Percentiles rank a stretch among this genome's conserved stretches.
Conservation (phyloP, 2,329 filamentous ascomycete species). For the Aspergillus niger region DNA sequence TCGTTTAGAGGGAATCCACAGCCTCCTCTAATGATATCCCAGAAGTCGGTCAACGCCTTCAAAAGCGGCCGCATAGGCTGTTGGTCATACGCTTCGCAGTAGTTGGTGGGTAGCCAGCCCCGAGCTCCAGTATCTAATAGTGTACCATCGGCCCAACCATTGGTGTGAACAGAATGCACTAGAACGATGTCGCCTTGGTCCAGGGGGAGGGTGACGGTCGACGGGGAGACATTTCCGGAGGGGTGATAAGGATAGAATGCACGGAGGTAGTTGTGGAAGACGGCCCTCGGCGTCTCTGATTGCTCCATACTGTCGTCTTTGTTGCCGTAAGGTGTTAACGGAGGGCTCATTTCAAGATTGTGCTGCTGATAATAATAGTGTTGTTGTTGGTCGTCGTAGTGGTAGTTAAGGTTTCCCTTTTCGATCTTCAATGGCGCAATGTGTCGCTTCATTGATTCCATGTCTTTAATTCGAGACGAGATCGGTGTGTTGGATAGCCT, state of each 20-base stretch:
- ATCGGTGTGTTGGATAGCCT: constrained; percentile 2
- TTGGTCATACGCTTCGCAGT: constrained; percentile 93
- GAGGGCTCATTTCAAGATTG: constrained; percentile 69
- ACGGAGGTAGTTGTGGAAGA: constrained; percentile 92
- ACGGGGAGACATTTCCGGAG: constrained; percentile 72
- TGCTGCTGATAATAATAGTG: constrained; percentile 30
- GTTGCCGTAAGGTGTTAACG: constrained; percentile 67
- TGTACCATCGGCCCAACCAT: constrained; percentile 97
- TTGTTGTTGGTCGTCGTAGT: constrained; percentile 26
- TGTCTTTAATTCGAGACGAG: constrained; percentile 21
- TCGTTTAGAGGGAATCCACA: constrained; percentile 73
- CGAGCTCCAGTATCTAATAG: constrained; percentile 80
- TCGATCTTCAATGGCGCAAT: constrained; percentile 43
- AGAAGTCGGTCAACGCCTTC: constrained; percentile 84
- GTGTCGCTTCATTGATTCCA: constrained; percentile 39
- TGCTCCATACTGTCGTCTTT: constrained; percentile 56
- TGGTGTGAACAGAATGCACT: constrained; percentile 95
- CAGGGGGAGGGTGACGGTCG: constrained; percentile 83
- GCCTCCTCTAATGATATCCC: constrained; percentile 82
- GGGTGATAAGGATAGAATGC: constrained; percentile 93
- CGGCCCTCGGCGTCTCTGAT: constrained; percentile 55
- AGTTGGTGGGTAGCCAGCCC: constrained; percentile 97
- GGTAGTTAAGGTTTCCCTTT: constrained; percentile 35
- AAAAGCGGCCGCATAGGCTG: constrained; percentile 81
- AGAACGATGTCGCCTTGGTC: constrained; percentile 90